These are phyloP conservation scores for Flaveria linearis DNA, from an alignment of 129 eudicot genomes.

Conservation along the genomic window DNA sequence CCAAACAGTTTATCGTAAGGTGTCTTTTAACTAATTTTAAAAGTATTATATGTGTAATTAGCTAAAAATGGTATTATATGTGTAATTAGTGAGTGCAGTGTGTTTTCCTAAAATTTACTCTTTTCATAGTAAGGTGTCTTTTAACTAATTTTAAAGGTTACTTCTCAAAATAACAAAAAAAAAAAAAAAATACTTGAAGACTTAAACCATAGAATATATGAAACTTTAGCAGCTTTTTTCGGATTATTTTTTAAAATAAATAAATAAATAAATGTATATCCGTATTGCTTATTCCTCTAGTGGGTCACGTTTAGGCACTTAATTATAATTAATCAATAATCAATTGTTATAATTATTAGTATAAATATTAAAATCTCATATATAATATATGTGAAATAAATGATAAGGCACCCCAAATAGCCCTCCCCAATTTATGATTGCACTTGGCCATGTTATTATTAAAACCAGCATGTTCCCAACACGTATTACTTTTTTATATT, in stretches of 20 bases:
- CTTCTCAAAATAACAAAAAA: no score
- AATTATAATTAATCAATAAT: background rate
- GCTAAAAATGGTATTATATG: no score
- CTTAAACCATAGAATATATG: no score
- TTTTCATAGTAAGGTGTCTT: no score
- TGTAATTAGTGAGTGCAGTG: no score
- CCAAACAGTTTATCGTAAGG: no score
- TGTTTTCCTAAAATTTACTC: no score
- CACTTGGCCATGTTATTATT: slow-evolving; percentile 26
- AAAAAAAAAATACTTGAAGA: no score
- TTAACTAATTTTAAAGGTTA: no score
- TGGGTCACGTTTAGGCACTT: slow-evolving; percentile 11
- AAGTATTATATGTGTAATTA: no score
- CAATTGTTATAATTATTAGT: background rate
- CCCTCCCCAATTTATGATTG: slow-evolving; percentile 19
- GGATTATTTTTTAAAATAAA: background rate
- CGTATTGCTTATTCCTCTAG: background rate
- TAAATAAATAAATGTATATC: background rate
- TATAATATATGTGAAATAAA: background rate
- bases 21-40: no score
- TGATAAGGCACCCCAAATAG: slow-evolving; percentile 7
- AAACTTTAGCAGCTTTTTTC: background rate
- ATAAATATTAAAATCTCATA: background rate
- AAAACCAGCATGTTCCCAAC: slow-evolving; percentile 33
- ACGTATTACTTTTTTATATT: background rate